phyloP scores from a whole-genome alignment of 2,329 filamentous ascomycete species.

The Stemphylium vesicarium region DNA sequence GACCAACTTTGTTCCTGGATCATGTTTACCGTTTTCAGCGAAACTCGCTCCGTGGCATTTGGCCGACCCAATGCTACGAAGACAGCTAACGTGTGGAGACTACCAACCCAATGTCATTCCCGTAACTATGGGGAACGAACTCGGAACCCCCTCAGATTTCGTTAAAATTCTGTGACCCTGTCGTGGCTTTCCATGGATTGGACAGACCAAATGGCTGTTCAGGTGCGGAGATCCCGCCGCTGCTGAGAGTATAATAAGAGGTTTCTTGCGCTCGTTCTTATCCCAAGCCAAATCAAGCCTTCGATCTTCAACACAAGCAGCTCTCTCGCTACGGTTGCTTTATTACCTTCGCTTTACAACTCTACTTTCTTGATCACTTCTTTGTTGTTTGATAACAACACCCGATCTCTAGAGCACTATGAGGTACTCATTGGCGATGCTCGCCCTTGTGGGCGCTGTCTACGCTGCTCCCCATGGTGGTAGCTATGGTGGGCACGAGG shows the following conservation, averaged over 20 bases:
- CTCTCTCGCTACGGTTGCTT: constrained; percentile 50
- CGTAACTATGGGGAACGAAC: constrained; percentile 17
- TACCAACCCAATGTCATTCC: constrained; percentile 15
- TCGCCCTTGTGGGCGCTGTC: constrained; percentile 43
- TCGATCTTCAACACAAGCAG: constrained; percentile 26
- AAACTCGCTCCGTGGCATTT: constrained; percentile 21
- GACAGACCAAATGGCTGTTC: constrained; percentile 29
- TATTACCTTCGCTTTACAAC: constrained; percentile 38
- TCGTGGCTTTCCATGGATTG: constrained; percentile 21
- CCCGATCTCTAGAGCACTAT: constrained; percentile 31
- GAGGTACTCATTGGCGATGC: constrained; percentile 36
- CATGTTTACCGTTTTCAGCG: constrained; percentile 20
- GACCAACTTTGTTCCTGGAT: constrained; percentile 20
- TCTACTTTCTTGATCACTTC: constrained; percentile 18
- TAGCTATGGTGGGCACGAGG: background rate
- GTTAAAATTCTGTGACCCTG: constrained; percentile 42
- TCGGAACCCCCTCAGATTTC: constrained; percentile 24
- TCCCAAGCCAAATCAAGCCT: background rate
- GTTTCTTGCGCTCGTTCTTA: no score
- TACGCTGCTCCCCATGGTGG: constrained; percentile 25
- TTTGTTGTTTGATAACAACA: constrained; percentile 17
- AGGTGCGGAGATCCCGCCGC: constrained; percentile 9
- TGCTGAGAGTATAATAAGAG: no score
- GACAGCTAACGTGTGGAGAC: constrained; percentile 13
- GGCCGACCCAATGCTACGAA: constrained; percentile 27